Evolutionary conservation across 495 filamentous ascomycete genomes (phyloP).

Genomic region (Margaritispora aquatica): DNA sequence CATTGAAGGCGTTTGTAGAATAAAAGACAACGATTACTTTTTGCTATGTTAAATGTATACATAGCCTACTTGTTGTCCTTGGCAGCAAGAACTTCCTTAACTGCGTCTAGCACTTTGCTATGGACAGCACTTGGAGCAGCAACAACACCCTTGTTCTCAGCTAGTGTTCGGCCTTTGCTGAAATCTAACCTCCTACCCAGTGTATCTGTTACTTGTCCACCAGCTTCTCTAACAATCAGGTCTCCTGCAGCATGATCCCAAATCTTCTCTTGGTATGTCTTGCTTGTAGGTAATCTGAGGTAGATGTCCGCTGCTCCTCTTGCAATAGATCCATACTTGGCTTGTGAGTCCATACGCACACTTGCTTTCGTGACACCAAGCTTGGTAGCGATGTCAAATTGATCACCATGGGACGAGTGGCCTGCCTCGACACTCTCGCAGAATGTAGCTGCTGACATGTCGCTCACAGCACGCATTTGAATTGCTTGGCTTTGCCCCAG

Average conservation of each 20-base stretch:
- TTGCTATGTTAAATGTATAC: neutral
- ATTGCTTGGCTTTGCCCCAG: slow-evolving; percentile 59
- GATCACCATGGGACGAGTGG: slow-evolving; percentile 83
- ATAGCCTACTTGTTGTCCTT: slow-evolving; percentile 18
- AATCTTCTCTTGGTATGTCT: slow-evolving; percentile 96
- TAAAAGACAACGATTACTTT: neutral
- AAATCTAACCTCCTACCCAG: slow-evolving; percentile 79
- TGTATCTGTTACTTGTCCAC: slow-evolving; percentile 84
- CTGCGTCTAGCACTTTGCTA: slow-evolving; percentile 68
- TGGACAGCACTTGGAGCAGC: slow-evolving; percentile 76
- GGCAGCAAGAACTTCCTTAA: slow-evolving; percentile 63
- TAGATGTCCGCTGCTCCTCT: slow-evolving; percentile 93
- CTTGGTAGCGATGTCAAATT: slow-evolving; percentile 73
- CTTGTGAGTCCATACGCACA: slow-evolving; percentile 94
- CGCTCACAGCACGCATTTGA: slow-evolving; percentile 66
- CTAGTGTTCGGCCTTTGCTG: slow-evolving; percentile 75
- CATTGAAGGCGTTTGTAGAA: slow-evolving; percentile 1
- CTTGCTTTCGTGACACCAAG: slow-evolving; percentile 80
- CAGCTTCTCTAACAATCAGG: slow-evolving; percentile 88
- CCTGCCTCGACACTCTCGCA: slow-evolving; percentile 92
- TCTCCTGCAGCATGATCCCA: slow-evolving; percentile 99
- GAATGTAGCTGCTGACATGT: slow-evolving; percentile 75
- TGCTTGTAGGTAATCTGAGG: slow-evolving; percentile 74
- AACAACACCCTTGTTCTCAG: slow-evolving; percentile 86
- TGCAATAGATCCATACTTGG: slow-evolving; percentile 96